These are phyloP conservation scores for Corrigiola litoralis DNA, from an alignment of 179 eudicot genomes.

Conservation along the genomic window DNA sequence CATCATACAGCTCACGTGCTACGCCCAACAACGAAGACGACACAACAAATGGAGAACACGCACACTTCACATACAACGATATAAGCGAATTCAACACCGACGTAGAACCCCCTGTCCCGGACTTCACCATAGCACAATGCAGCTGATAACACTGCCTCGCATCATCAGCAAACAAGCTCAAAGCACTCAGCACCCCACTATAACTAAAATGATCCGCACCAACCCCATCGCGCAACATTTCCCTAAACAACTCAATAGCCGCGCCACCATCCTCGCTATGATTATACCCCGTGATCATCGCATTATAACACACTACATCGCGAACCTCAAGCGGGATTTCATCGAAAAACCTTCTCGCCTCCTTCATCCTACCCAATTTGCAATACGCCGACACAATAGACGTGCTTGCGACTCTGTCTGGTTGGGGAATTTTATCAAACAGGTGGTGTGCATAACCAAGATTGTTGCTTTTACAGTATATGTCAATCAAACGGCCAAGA, in stretches of 20 bases:
- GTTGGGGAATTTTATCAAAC: slow-evolving; percentile 69
- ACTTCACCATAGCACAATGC: slow-evolving; percentile 56
- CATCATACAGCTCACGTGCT: slow-evolving; percentile 54
- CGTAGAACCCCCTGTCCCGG: slow-evolving; percentile 43
- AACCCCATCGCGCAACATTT: slow-evolving; percentile 31
- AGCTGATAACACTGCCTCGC: slow-evolving; percentile 49
- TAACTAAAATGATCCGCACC: slow-evolving; percentile 51
- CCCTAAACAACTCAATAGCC: slow-evolving; percentile 42
- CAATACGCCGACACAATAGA: slow-evolving; percentile 63
- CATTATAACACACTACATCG: slow-evolving; percentile 61
- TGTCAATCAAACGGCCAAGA: slow-evolving; percentile 52
- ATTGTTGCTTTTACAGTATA: slow-evolving; percentile 47
- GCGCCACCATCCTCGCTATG: slow-evolving; percentile 56
- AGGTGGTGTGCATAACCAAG: slow-evolving; percentile 49
- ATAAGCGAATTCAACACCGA: slow-evolving; percentile 57
- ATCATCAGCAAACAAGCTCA: slow-evolving; percentile 46
- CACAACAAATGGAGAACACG: slow-evolving; percentile 38
- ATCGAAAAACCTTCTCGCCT: slow-evolving; percentile 50
- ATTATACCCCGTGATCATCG: slow-evolving; percentile 73
- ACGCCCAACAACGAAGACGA: slow-evolving; percentile 34
- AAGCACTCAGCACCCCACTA: slow-evolving; percentile 39
- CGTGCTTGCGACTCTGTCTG: slow-evolving; percentile 62
- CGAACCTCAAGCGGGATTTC: slow-evolving; percentile 48
- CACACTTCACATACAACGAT: slow-evolving; percentile 58
- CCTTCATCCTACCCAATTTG: slow-evolving; percentile 34